phyloP scores from a whole-genome alignment of 164 flowering plant genomes.

The Kalanchoe fedtschenkoi region DNA sequence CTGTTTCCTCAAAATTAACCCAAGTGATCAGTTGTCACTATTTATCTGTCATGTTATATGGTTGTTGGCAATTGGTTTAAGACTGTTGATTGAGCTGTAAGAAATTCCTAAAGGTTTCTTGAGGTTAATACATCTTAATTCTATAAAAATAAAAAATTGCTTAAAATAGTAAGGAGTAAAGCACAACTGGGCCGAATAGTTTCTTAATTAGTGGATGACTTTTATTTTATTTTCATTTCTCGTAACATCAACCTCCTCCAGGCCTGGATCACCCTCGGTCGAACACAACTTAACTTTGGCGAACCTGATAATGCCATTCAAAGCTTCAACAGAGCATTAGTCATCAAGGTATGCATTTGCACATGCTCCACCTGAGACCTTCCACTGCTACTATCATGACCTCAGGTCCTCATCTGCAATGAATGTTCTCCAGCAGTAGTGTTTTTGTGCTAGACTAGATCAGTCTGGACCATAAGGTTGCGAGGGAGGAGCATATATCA shows the following conservation, averaged over 20 bases:
- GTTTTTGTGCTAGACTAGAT: not conserved
- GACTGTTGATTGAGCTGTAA: no score
- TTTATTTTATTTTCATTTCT: not conserved
- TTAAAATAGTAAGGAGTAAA: not conserved
- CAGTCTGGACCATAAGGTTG: not conserved
- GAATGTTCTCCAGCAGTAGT: not conserved
- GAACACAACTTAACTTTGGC: conserved; percentile 84
- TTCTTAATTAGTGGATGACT: not conserved
- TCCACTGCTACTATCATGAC: not conserved
- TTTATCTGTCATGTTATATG: no score
- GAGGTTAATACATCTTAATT: no score
- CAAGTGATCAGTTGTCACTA: no score
- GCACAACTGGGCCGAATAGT: no score
- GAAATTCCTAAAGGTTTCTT: no score
- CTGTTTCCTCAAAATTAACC: no score
- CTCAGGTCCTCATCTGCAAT: not conserved
- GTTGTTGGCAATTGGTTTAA: no score
- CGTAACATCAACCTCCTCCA: conserved; percentile 12
- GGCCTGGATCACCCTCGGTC: conserved; percentile 91
- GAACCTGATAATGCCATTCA: conserved; percentile 78
- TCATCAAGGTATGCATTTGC: conserved; percentile 41
- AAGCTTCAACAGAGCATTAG: conserved; percentile 72
- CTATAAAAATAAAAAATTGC: no score
- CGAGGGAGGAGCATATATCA: not conserved
- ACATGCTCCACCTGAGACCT: no score